These are phyloP conservation scores for Amphirosellinia nigrospora DNA, from an alignment of 495 filamentous ascomycete species.

Conservation along the genomic window DNA sequence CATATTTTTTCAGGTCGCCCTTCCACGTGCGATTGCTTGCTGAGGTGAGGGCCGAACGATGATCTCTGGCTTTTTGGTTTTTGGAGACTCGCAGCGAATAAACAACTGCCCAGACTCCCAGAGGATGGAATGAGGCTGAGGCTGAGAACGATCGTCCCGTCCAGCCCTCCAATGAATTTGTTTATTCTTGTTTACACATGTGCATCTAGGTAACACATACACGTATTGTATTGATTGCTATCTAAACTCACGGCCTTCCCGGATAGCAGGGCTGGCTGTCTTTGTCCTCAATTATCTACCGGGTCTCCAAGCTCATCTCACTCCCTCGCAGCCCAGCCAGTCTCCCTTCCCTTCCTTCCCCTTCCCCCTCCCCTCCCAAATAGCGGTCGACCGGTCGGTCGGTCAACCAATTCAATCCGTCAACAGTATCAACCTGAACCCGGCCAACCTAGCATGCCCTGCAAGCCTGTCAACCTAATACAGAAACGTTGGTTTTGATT, in stretches of 20 bases:
- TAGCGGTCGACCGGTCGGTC: slow-evolving; percentile 20
- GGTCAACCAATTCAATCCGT: slow-evolving; percentile 4
- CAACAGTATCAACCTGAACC: slow-evolving; percentile 17
- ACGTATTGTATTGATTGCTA: not conserved
- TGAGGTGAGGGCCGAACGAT: slow-evolving; percentile 19
- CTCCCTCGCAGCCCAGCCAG: not conserved
- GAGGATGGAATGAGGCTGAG: slow-evolving; percentile 23
- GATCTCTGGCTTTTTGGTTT: not conserved
- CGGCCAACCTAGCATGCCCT: not conserved
- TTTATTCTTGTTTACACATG: slow-evolving; percentile 18
- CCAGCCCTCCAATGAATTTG: slow-evolving; percentile 7
- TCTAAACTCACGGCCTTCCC: not conserved
- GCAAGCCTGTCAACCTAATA: not conserved
- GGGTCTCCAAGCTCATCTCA: not conserved
- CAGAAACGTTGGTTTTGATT: slow-evolving; percentile 14
- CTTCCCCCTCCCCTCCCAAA: too few species aligned
- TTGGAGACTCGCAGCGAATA: slow-evolving; percentile 17
- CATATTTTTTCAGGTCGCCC: slow-evolving; percentile 6
- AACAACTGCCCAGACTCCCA: not conserved
- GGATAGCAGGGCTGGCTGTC: not conserved
- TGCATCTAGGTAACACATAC: too few species aligned
- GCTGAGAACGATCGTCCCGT: slow-evolving; percentile 23
- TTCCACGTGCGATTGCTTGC: slow-evolving; percentile 17
- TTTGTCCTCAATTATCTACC: not conserved
- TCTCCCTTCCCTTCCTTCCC: too few species aligned